Evolutionary conservation across 768 basidiomycete species (phyloP).

Genomic region (Hysterangium stoloniferum): DNA sequence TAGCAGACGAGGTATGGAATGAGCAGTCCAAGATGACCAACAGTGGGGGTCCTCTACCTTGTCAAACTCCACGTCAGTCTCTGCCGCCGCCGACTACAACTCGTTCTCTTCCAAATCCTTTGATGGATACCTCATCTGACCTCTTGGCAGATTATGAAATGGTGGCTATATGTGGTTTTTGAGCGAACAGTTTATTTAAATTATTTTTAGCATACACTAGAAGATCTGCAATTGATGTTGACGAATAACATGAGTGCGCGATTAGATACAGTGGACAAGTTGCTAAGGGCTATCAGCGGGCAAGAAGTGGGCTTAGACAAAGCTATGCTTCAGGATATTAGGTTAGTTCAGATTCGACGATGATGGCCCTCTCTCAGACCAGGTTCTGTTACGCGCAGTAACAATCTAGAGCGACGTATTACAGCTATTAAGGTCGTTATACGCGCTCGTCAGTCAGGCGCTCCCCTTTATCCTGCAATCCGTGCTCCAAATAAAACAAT

Average conservation of each 20-base stretch:
- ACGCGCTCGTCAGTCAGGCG: neutral
- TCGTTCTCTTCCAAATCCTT: neutral
- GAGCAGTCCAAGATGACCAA: neutral
- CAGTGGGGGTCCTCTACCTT: neutral
- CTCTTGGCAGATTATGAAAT: conserved; percentile 7
- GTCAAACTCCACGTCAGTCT: neutral
- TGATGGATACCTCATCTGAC: neutral
- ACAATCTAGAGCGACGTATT: conserved; percentile 8
- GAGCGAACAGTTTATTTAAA: too few relatives aligned
- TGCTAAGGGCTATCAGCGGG: neutral
- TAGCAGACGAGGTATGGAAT: neutral
- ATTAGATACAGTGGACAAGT: conserved; percentile 7
- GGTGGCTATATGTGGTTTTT: neutral
- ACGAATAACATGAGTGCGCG: conserved; percentile 7
- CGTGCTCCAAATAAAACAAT: too few relatives aligned
- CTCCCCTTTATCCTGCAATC: too few relatives aligned
- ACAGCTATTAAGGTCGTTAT: conserved; percentile 4
- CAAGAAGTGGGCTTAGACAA: conserved; percentile 5
- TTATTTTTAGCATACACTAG: neutral
- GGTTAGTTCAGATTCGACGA: neutral
- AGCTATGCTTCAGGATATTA: conserved; percentile 11
- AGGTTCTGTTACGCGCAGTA: neutral
- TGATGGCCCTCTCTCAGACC: neutral
- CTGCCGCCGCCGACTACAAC: neutral
- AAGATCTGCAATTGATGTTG: conserved; percentile 6